Evolutionary conservation across 441 rosid species (phyloP), one percentile per base, ranked within the genome.

Genomic region (Syzygium malaccense): DNA sequence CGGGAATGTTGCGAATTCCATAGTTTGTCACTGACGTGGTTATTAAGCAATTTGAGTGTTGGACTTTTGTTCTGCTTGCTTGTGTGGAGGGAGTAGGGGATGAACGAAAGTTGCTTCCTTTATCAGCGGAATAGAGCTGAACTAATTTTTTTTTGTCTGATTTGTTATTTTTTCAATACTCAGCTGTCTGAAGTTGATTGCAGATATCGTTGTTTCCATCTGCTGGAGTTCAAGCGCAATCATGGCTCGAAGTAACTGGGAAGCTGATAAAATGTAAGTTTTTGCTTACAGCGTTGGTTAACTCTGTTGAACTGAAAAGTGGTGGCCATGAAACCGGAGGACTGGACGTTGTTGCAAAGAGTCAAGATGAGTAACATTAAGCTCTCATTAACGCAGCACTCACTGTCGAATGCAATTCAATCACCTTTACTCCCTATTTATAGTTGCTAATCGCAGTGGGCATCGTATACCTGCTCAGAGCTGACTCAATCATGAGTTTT

Each of bases 181-280:
- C n/a, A 41, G 41, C 83, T 41, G 14, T 75, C 49, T 12, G 51
- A 41, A 41, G 51, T 75, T 75, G 83, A 75, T 75, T 75, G 51
- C 83, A 41, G 83, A 41, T 75, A 75, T 23, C 10, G 17, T 75
- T 75, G 83, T 75, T 41, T 75, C 83, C 51, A 23, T 23, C 51
- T 75, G 51, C 83, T 23, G 51, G 10, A 41, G 14, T 75, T 75
- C 83, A 75, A 75, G 83, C 41, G 83, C 10, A 20, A 75, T 75
- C n/a, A 75, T 75, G 83, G 83, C 83, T 17, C 87, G 56, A 58
- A 85, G 87, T 55, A 85, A 85, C 64, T 85, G 87, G 87, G 87
- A 85, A 58, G 87, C 87, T 41, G 87, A 85, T 33, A 85, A 85
- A 58, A 85, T 85, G 87, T 85, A 85, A 85, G 48, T 85, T 85